A percentile compares a stretch with the other conserved stretches of the same genome.
Evolutionary conservation across 257 asterid species (phyloP).

Genomic region (Nicotiana paniculata): DNA sequence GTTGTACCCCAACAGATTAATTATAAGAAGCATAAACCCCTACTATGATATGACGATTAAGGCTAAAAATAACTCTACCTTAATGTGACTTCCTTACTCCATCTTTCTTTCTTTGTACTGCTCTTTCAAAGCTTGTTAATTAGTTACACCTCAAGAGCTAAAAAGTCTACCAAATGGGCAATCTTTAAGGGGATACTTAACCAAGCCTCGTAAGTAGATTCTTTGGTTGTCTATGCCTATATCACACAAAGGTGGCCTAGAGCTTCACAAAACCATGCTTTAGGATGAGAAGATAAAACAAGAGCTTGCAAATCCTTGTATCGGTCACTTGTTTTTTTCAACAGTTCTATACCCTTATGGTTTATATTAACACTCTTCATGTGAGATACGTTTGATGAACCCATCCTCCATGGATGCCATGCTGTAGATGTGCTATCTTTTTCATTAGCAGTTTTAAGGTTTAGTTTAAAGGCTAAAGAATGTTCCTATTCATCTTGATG

Average conservation of each 20-base stretch:
- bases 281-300: not conserved
- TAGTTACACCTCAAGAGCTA: not conserved
- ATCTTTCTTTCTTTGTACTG: not conserved
- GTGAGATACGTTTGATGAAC: not conserved
- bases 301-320: not conserved
- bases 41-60: not conserved
- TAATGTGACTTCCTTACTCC: not conserved
- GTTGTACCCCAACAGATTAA: not conserved
- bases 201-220: not conserved
- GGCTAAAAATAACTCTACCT: not conserved
- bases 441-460: not conserved
- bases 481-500: not conserved
- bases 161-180: not conserved
- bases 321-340: not conserved
- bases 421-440: not conserved
- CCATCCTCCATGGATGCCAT: not conserved
- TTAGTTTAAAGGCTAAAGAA: not conserved
- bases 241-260: not conserved
- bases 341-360: not conserved
- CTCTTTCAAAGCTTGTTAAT: not conserved
- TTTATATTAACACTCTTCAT: not conserved
- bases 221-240: not conserved
- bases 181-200: not conserved
- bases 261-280: not conserved
- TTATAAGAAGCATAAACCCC: not conserved